phyloP scores from a whole-genome alignment of 331 rosid genomes.

The Phaseolus coccineus region DNA sequence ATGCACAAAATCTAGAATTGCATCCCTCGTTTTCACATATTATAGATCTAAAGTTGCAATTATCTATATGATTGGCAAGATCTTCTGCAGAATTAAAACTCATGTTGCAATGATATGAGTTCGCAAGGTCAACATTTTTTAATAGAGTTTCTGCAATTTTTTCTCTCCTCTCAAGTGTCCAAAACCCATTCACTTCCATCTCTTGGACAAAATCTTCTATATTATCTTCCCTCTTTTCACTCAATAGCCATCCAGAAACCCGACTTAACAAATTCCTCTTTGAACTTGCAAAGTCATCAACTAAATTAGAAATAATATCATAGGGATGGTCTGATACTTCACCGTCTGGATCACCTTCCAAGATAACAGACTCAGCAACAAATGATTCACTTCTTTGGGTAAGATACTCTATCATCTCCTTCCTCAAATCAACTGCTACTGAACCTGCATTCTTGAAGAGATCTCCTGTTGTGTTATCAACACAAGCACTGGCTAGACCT shows the following conservation, averaged over 20 bases:
- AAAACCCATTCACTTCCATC: constrained; percentile 75
- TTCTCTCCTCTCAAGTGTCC: constrained; percentile 76
- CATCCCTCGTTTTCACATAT: constrained; percentile 74
- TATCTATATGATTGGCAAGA: constrained; percentile 56
- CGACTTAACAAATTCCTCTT: constrained; percentile 78
- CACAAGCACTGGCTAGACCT: constrained; percentile 79
- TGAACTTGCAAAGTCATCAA: constrained; percentile 71
- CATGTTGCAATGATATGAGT: constrained; percentile 63
- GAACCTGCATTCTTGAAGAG: constrained; percentile 71
- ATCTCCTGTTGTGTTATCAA: constrained; percentile 81
- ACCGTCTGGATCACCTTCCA: constrained; percentile 63
- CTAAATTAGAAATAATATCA: constrained; percentile 74
- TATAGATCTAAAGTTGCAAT: constrained; percentile 66
- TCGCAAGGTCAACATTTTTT: constrained; percentile 77
- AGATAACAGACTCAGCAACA: constrained; percentile 72
- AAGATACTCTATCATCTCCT: constrained; percentile 78
- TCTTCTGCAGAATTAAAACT: constrained; percentile 58
- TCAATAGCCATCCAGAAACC: constrained; percentile 79
- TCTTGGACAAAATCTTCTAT: constrained; percentile 91
- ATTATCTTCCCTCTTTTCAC: constrained; percentile 87
- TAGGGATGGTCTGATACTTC: constrained; percentile 71
- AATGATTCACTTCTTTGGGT: constrained; percentile 77
- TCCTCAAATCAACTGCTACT: constrained; percentile 74
- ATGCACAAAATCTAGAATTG: constrained; percentile 62
- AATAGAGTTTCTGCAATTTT: constrained; percentile 56